Base-by-base conservation (phyloP, 495 filamentous ascomycete genomes). In the Podospora comata region DNA sequence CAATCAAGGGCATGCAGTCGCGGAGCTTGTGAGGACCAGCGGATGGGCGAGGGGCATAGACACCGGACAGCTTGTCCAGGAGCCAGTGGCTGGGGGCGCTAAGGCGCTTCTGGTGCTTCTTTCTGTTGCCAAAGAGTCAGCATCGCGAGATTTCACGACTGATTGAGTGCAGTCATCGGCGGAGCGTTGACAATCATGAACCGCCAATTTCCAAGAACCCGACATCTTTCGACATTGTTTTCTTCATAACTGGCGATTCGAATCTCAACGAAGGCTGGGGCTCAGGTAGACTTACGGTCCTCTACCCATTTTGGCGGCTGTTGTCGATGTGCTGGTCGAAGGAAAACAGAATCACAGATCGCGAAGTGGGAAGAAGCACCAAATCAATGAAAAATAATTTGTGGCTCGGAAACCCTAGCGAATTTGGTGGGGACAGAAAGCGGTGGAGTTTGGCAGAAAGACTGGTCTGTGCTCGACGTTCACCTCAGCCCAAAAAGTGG, bases 91-190 rank as follows among this genome's bases (percentile, higher is more conserved):
- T 94, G 76, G 95, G 95, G 80, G 95, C 95, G 82, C 91, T 94
- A 77, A 98, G 88, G 87, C 95, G 93, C 94, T 99, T 98, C 82
- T 97, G 93, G 85, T 99, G 96, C 89, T 99, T 99, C 89, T 94
- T 97, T 79, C 93, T 96, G 80, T 79, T 72, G 62, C 4, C 23
- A 20, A 59, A 53, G 32, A 44, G 67, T 77, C 60, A 74, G 72
- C 65, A 72, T 71, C 67, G 53, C 39, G 39, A 48, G 39, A 48
- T 13, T 48, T 48, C 9, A 48, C 39, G 39, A 48, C 30, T 48
- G 13, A 32, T 32, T 13, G 39, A 48, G 39, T 48, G 2, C 13
- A 16, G 6, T 11, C 9, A 13, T 48, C 39, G 39, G 39, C 39
- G 39, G 15, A 16, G 39, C 9, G 39, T 2, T 16, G 15, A 13